A percentile compares a stretch with the other conserved stretches of the same genome.
These are phyloP conservation scores for Citrus unshiu DNA, from an alignment of 345 rosid species.

Conservation along the genomic window DNA sequence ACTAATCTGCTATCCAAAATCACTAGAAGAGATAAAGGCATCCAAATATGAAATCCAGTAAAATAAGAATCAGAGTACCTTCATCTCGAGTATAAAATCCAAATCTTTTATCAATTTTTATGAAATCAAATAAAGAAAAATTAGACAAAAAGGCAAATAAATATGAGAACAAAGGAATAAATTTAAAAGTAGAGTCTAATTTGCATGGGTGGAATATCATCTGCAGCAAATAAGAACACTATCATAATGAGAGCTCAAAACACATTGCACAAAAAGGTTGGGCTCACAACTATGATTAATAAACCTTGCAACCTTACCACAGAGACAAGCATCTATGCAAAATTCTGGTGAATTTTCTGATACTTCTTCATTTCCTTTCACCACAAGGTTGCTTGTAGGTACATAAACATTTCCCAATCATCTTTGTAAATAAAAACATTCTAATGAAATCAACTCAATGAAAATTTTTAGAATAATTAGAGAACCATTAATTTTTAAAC, in stretches of 20 bases:
- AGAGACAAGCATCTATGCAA: conserved; percentile 51
- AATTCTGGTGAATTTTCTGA: conserved; percentile 43
- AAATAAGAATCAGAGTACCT: neutral
- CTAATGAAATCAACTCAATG: too few species aligned
- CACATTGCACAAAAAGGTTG: conserved; percentile 48
- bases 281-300: conserved; percentile 60
- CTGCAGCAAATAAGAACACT: conserved; percentile 52
- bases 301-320: conserved; percentile 53
- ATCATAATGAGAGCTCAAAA: conserved; percentile 49
- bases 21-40: too few species aligned
- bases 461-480: too few species aligned
- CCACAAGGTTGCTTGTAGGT: conserved; percentile 11
- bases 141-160: neutral
- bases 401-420: neutral
- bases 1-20: neutral
- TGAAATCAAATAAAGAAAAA: neutral
- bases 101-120: neutral
- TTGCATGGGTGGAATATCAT: conserved; percentile 54
- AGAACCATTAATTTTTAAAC: too few species aligned
- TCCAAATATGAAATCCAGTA: neutral
- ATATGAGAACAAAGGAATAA: neutral
- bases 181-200: conserved; percentile 6
- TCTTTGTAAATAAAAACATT: too few species aligned
- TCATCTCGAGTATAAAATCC: neutral
- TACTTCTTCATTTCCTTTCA: conserved; percentile 8